These are phyloP conservation scores for Pseudocercospora cruenta DNA, from an alignment of 2,329 filamentous ascomycete genomes.

Conservation along the genomic window DNA sequence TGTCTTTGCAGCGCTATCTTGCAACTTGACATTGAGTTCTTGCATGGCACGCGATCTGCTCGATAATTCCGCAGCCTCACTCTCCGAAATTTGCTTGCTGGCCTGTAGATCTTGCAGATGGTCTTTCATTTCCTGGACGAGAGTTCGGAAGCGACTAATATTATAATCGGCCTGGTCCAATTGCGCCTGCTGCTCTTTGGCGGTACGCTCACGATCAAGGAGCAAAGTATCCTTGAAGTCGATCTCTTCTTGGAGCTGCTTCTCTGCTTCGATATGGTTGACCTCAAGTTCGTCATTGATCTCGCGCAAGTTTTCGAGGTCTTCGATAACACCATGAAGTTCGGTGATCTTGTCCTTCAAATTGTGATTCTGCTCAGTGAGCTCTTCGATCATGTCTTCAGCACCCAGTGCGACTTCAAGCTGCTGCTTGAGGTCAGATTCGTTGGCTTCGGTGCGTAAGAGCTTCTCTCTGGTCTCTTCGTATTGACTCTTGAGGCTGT, in stretches of 20 bases:
- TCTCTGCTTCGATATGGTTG: slow-evolving; percentile 90
- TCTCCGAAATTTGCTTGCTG: slow-evolving; percentile 88
- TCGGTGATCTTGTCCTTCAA: slow-evolving; percentile 83
- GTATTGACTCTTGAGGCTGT: slow-evolving; percentile 61
- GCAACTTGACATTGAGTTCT: slow-evolving; percentile 93
- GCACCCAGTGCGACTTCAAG: slow-evolving; percentile 85
- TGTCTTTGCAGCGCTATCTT: slow-evolving; percentile 85
- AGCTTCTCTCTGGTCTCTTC: slow-evolving; percentile 73
- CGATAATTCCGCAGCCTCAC: slow-evolving; percentile 87
- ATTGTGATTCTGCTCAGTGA: slow-evolving; percentile 83
- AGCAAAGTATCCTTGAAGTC: slow-evolving; percentile 86
- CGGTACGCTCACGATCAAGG: slow-evolving; percentile 75
- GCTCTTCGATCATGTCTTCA: slow-evolving; percentile 91
- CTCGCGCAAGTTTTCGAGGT: slow-evolving; percentile 86
- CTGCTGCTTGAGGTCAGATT: slow-evolving; percentile 87
- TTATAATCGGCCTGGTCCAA: slow-evolving; percentile 91
- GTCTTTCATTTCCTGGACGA: slow-evolving; percentile 81
- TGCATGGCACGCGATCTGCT: slow-evolving; percentile 90
- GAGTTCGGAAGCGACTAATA: slow-evolving; percentile 81
- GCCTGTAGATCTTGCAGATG: slow-evolving; percentile 91
- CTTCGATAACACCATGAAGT: slow-evolving; percentile 78
- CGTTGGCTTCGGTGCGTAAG: slow-evolving; percentile 69
- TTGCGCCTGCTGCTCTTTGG: slow-evolving; percentile 74
- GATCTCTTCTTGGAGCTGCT: slow-evolving; percentile 90
- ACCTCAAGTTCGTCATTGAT: slow-evolving; percentile 92